Evolutionary conservation across 1,284 basidiomycete genomes (phyloP), one percentile per base, ranked within the genome.

Genomic region (Xanthoconium separans): DNA sequence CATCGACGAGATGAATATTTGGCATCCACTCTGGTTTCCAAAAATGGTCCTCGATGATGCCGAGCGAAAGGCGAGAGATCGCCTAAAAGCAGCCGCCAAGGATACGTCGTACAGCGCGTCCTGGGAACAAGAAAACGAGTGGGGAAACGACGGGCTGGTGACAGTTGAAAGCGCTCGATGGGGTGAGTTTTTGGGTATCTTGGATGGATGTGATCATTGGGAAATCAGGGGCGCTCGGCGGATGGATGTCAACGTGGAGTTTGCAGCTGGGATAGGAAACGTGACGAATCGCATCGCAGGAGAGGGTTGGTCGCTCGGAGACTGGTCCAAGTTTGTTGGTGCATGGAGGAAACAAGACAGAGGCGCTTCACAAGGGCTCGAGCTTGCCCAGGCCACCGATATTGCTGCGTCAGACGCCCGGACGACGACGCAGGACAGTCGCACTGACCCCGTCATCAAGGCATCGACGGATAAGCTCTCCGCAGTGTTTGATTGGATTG

Each of bases 151-250:
- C 66, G 95, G 95, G 0, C 77, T 99, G 15, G 96, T 99, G 18
- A 91, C 89, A 12, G 81, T 99, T 15, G 84, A 89, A 59, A 91
- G 88, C 61, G 92, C 95, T 15, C 85, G 85, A 61, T 97, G 94
- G 94, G 95, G 95, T 24, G 91, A 95, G 65, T 96, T 94, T 71
- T 73, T 99, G 16, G 96, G 96, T 6, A 84, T 87, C 20, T 79
- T 99, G 66, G 91, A 97, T 59, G 89, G 87, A 3, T 91, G 87
- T 61, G 95, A 99, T 75, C 97, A 99, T 69, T 99, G 97, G 97
- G 92, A 97, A 65, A 80, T 98, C 64, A 77, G 97, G 53, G 97
- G 97, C 0, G 87, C 87, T 3, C 68, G 83, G 18, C 86, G 89
- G 4, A 74, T 85, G 58, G 85, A 87, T 50, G 75, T 85, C 51